Percentiles rank a stretch among this genome's conserved stretches.
Evolutionary conservation across 345 rosid species (phyloP).

Genomic region (Melaleuca alternifolia): DNA sequence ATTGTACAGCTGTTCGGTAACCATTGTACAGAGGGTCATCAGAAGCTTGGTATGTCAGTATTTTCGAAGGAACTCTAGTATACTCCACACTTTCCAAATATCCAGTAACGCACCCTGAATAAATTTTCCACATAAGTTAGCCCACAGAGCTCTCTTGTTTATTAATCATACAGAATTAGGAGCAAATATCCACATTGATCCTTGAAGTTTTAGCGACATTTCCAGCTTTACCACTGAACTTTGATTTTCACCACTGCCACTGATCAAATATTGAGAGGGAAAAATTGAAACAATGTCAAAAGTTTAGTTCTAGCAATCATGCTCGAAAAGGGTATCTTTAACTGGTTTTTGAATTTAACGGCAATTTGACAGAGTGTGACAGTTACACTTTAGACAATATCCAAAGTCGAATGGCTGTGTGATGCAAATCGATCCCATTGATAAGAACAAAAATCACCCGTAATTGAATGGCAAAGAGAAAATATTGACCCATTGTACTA

Average conservation of each 20-base stretch:
- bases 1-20: constrained; percentile 75
- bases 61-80: constrained; percentile 79
- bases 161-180: not conserved
- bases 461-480: not conserved
- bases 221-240: not conserved
- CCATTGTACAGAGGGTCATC: constrained; percentile 80
- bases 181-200: not conserved
- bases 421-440: not conserved
- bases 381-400: not conserved
- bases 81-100: constrained; percentile 74
- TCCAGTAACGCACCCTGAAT: constrained; percentile 64
- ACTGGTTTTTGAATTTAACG: not conserved
- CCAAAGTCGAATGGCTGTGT: not conserved
- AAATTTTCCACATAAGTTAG: not conserved
- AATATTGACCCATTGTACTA: not conserved
- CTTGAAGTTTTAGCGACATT: not conserved
- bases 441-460: not conserved
- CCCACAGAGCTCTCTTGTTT: not conserved
- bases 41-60: constrained; percentile 77
- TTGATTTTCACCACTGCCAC: not conserved
- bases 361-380: not conserved
- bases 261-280: not conserved
- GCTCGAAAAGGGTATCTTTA: not conserved
- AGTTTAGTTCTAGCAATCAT: not conserved
- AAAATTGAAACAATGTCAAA: not conserved